These are phyloP conservation scores for Crucihimalaya himalaica DNA, from an alignment of 345 rosid species.

Conservation along the genomic window DNA sequence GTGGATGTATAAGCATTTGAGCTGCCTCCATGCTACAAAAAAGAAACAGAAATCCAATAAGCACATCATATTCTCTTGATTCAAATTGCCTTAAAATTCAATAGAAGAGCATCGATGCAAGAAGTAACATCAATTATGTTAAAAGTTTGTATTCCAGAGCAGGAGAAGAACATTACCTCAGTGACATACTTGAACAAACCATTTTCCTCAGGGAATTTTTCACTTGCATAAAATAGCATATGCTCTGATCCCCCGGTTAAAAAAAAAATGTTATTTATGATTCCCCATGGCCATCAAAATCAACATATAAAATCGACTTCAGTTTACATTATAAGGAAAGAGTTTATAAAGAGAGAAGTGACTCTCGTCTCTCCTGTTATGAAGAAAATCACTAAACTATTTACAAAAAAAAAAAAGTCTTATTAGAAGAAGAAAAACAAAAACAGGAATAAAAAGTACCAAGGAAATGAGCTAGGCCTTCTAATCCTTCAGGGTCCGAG, in stretches of 20 bases:
- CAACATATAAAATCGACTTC: background rate
- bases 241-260: conserved; percentile 55
- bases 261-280: background rate
- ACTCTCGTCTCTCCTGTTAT: background rate
- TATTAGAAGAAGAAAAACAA: no score
- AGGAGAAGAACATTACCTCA: conserved; percentile 50
- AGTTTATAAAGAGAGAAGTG: background rate
- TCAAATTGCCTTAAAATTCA: background rate
- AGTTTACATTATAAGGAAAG: background rate
- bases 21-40: conserved; percentile 75
- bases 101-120: background rate
- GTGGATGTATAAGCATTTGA: conserved; percentile 76
- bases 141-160: background rate
- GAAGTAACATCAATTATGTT: background rate
- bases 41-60: background rate
- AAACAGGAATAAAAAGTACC: conserved; percentile 43
- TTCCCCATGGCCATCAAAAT: background rate
- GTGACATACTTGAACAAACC: conserved; percentile 68
- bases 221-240: conserved; percentile 94
- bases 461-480: conserved; percentile 95
- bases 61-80: background rate
- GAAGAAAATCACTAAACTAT: no score
- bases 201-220: conserved; percentile 83
- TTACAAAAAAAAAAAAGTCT: no score
- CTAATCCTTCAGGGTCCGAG: conserved; percentile 74